phyloP scores from a whole-genome alignment of 768 basidiomycete genomes.

The Xerocomellus chrysenteron region DNA sequence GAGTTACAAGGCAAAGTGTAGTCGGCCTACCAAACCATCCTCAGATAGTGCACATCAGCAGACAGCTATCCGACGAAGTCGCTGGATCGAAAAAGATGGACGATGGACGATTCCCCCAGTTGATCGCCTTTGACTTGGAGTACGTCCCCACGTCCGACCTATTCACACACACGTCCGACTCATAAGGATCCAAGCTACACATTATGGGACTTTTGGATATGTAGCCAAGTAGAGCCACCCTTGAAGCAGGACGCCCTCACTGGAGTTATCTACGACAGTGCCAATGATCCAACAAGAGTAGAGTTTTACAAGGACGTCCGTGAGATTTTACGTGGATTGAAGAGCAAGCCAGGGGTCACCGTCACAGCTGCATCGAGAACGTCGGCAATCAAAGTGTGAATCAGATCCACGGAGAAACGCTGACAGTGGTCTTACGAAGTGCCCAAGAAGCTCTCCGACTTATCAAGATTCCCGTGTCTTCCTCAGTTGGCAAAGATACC shows the following conservation, averaged over 20 bases:
- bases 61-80: background rate
- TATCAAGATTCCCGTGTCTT: conserved; percentile 50
- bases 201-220: conserved; percentile 86
- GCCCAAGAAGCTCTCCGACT: conserved; percentile 74
- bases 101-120: conserved; percentile 47
- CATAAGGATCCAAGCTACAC: conserved; percentile 59
- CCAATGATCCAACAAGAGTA: conserved; percentile 35
- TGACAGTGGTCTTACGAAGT: conserved; percentile 36
- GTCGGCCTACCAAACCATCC: background rate
- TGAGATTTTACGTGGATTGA: conserved; percentile 61
- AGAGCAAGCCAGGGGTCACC: conserved; percentile 41
- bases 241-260: conserved; percentile 43
- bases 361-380: conserved; percentile 80
- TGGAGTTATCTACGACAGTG: conserved; percentile 26
- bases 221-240: conserved; percentile 68
- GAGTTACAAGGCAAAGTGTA: no score
- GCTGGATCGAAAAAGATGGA: conserved; percentile 13
- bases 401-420: background rate
- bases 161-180: background rate
- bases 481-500: conserved; percentile 27
- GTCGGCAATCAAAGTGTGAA: conserved; percentile 64
- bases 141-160: conserved; percentile 35
- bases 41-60: background rate
- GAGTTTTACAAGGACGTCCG: conserved; percentile 79
- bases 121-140: conserved; percentile 84